Conservation (phyloP, 2,329 filamentous ascomycete species). For the Ophiostoma pallidulum region DNA sequence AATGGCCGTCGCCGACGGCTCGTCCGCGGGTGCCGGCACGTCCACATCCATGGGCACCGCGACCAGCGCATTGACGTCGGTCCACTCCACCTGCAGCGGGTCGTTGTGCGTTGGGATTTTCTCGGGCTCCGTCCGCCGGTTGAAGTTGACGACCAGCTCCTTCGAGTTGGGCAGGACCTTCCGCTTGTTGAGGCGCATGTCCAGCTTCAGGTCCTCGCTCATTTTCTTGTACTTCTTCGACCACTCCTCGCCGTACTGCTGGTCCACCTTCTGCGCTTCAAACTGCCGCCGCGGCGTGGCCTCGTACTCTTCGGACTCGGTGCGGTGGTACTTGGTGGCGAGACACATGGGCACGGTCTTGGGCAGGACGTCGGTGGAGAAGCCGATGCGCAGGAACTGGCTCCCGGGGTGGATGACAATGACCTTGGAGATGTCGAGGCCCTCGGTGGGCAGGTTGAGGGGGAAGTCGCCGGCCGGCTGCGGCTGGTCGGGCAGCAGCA, state of each 20-base stretch:
- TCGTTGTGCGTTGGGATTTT: slow-evolving; percentile 92
- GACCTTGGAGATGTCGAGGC: slow-evolving; percentile 72
- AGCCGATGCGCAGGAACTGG: slow-evolving; percentile 86
- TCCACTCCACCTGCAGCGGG: slow-evolving; percentile 90
- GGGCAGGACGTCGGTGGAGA: slow-evolving; percentile 90
- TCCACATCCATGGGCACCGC: neutral
- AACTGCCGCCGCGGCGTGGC: slow-evolving; percentile 64
- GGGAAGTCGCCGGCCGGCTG: slow-evolving; percentile 37
- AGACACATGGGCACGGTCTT: slow-evolving; percentile 92
- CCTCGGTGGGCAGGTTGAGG: slow-evolving; percentile 46
- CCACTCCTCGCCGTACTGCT: slow-evolving; percentile 80
- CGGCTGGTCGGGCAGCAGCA: slow-evolving; percentile 51
- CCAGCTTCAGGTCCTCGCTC: slow-evolving; percentile 76
- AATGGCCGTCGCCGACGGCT: slow-evolving; percentile 31
- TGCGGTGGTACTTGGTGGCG: slow-evolving; percentile 66
- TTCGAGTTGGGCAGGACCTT: slow-evolving; percentile 96
- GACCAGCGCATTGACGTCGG: slow-evolving; percentile 52
- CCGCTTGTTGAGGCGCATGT: slow-evolving; percentile 89
- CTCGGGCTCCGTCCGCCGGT: slow-evolving; percentile 73
- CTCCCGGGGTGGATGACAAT: slow-evolving; percentile 94
- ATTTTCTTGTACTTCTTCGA: slow-evolving; percentile 67
- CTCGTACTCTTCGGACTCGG: slow-evolving; percentile 74
- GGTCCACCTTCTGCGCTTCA: slow-evolving; percentile 55
- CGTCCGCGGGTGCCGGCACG: slow-evolving; percentile 1
- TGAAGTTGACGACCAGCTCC: slow-evolving; percentile 91